Base-by-base conservation (phyloP, 345 rosid genomes). In the Bruguiera parviflora region DNA sequence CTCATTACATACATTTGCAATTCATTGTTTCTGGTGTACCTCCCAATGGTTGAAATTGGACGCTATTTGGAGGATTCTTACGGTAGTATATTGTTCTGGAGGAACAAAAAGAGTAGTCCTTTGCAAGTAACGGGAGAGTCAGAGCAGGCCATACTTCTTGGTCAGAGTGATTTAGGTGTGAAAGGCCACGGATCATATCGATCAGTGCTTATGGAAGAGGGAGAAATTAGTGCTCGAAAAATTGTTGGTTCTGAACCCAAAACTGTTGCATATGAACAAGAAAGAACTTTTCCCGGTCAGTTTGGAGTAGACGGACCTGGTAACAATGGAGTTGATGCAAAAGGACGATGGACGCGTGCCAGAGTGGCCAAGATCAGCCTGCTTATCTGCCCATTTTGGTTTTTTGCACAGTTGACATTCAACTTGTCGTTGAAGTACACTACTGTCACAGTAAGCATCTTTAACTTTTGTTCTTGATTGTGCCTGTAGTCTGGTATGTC, bases 1-100 rank as follows among this genome's bases (percentile, higher is more conserved):
- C 87, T 94, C 61, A 79, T 95, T 72, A 88, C 99, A 11, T 91
- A 88, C 77, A 95, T 95, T 66, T 95, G 99, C 82, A 95, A 95
- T 78, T 91, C 99, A 0, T 72, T 95, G 78, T 91, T 94, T 77
- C 74, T 94, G 37, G 59, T 91, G 39, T 94, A 94, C 75, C 80
- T 94, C 64, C 98, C 98, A 11, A 67, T 91, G 20, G 91, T 84
- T 62, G 99, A 91, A 73, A 73, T 84, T 1, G 88, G 87, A 53
- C 86, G 90, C 0, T 85, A 84, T 61, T 57, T 95, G 15, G 97
- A 85, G 84, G 96, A 91, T 80, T 78, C 75, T 1, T 87, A 80
- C 71, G 96, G 89, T 18, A 79, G 89, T 80, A 29, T 91, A 52
- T 68, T 86, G 74, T 86, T 88, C 56, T 87, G 96, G 97, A 78